These are phyloP conservation scores for Jaapia argillacea DNA, from an alignment of 768 basidiomycete genomes.

Conservation along the genomic window DNA sequence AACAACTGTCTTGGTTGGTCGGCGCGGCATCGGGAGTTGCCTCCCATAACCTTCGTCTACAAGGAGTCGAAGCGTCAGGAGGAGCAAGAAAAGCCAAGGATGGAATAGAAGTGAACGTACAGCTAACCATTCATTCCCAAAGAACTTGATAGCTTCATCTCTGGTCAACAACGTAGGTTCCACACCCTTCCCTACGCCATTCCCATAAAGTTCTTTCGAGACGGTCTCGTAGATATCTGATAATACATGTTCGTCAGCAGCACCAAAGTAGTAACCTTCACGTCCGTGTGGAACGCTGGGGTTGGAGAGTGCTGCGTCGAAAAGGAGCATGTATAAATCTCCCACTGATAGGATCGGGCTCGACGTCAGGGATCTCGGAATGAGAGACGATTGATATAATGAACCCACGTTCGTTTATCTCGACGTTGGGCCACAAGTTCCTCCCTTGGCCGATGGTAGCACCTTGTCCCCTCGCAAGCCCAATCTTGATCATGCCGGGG, in stretches of 20 bases:
- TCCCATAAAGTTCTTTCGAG: slow-evolving; percentile 25
- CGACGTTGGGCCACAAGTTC: slow-evolving; percentile 16
- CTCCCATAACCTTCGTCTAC: not conserved
- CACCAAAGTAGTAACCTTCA: slow-evolving; percentile 45
- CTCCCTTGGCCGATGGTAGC: slow-evolving; percentile 17
- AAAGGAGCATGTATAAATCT: slow-evolving; percentile 33
- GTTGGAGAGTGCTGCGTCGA: slow-evolving; percentile 21
- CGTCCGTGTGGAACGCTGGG: slow-evolving; percentile 29
- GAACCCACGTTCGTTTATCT: slow-evolving; percentile 13
- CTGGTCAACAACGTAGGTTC: slow-evolving; percentile 37
- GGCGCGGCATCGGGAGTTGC: not conserved
- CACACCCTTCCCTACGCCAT: slow-evolving; percentile 25
- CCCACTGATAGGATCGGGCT: slow-evolving; percentile 21
- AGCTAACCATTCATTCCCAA: slow-evolving; percentile 9
- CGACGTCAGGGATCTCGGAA: not conserved
- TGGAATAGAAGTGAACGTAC: not conserved
- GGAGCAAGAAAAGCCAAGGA: not conserved
- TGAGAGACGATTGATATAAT: not conserved
- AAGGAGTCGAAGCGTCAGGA: not conserved
- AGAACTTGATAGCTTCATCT: slow-evolving; percentile 35
- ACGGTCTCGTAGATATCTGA: slow-evolving; percentile 29
- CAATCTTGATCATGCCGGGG: slow-evolving; percentile 13
- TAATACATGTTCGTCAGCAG: slow-evolving; percentile 37
- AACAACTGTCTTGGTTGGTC: not conserved
- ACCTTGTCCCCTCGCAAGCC: slow-evolving; percentile 12